These are phyloP conservation scores for Cordyceps cicadae DNA, from an alignment of 2,329 filamentous ascomycete genomes.

Conservation along the genomic window DNA sequence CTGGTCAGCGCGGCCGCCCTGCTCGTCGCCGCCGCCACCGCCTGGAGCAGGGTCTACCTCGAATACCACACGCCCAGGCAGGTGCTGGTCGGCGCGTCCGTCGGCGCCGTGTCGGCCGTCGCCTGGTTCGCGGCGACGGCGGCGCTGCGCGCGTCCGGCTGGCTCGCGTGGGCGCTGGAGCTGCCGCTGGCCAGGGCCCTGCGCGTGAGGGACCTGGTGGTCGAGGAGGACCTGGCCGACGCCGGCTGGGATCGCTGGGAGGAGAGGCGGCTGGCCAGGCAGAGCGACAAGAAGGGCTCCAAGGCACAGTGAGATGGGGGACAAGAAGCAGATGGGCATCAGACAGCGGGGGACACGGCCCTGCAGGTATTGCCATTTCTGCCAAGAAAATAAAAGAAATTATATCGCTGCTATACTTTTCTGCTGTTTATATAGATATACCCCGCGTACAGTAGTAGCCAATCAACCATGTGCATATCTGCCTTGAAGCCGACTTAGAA, in stretches of 20 bases:
- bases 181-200: constrained; percentile 55
- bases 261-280: constrained; percentile 32
- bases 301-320: constrained; percentile 11
- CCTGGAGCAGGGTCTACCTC: constrained; percentile 78
- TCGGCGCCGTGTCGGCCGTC: constrained; percentile 62
- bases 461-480: neutral
- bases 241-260: constrained; percentile 94
- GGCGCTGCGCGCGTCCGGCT: constrained; percentile 56
- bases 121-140: constrained; percentile 71
- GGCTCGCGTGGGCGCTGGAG: constrained; percentile 65
- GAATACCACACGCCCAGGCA: constrained; percentile 87
- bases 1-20: constrained; percentile 47
- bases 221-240: constrained; percentile 82
- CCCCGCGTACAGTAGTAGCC: constrained; percentile 1
- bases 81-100: constrained; percentile 69
- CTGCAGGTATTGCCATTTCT: neutral
- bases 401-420: neutral
- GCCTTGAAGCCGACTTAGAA: neutral
- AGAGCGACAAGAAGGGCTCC: constrained; percentile 21
- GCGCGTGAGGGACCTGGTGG: constrained; percentile 72
- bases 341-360: neutral
- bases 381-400: neutral
- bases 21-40: constrained; percentile 57
- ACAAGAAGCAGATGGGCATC: neutral
- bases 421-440: neutral